Evolutionary conservation across 768 basidiomycete genomes (phyloP), one percentile per base, ranked within the genome.

Genomic region (Cystoderma amianthinum): DNA sequence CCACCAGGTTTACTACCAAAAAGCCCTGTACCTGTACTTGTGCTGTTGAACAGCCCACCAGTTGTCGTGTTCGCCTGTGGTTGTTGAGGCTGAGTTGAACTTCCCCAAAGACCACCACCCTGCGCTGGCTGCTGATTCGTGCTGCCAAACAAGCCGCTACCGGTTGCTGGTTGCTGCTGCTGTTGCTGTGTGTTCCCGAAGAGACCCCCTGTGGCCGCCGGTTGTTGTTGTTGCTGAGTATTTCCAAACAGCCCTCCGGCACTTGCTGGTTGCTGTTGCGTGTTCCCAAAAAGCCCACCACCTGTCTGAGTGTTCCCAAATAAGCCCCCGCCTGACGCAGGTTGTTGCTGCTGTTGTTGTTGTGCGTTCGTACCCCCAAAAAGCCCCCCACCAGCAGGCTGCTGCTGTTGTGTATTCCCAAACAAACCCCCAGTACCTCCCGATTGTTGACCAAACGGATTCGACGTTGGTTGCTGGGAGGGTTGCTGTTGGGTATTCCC

Each of bases 91-190:
- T 50, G 25, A 24, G 48, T 40, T 35, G 50, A 39, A 39, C 42
- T 30, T 20, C 63, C 61, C 41, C 70, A 71, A 23, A 65, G 34
- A 16, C 57, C 44, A 17, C 52, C 52, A 25, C 49, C 46, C n/a
- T 44, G 42, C 13, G 44, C 32, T 36, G 44, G 44, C 10, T 51
- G 44, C 1, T 53, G 49, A 1, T 43, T 50, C 5, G 48, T 46
- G 10, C 56, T 53, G 46, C 53, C 54, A 13, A 58, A 36, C 15
- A 49, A 41, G 13, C 45, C 44, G 6, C 41, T 35, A 5, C 33
- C 21, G 48, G 39, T 34, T 48, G 40, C 41, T 43, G 25, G 40
- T 38, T 46, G 53, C 30, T 44, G 55, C 34, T 50, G 48, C 37
- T 25, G 39, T 5, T 41, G 39, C 23, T 41, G 39, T 9, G 19